Evolutionary conservation across 2,329 filamentous ascomycete species (phyloP), one percentile per base, ranked within the genome.

Genomic region (Calonectria naviculata): DNA sequence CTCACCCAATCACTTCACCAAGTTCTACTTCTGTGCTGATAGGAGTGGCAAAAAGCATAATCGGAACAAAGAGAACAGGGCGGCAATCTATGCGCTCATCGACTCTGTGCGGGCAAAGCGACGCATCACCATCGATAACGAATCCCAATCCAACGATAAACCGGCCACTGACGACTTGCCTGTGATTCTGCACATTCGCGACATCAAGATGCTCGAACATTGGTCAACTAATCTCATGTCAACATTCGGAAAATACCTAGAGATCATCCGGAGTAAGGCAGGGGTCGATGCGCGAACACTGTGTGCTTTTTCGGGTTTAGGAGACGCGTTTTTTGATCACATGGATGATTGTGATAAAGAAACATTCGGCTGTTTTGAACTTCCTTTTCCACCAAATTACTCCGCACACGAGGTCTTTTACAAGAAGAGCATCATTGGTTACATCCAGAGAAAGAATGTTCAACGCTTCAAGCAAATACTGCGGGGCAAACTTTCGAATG

Each of bases 281-380:
- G 24, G 8, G 19, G 0, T 3, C 12, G 6, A 24, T 38, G 19
- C 21, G n/a, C 26, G 21, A 36, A 13, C 34, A 19, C 21, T 58
- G 13, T 31, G 21, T 1, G 24, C 38, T 38, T n/a, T 17, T 2
- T 58, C 52, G 1, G 52, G 52, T 0, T 9, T 38, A 6, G 2
- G 3, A 1, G 2, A 3, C 9, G 3, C 12, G 3, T 8, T 17
- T 4, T 1, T 2, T 19, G 6, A 2, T 1, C 9, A 2, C 2
- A 2, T 1, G 1, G 21, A 17, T 4, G 1, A 2, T 8, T 58
- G 38, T 24, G 31, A 26, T 1, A 10, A 8, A 9, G n/a, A 28
- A 5, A n/a, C 4, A 2, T 26, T 3, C 26, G 5, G 13, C n/a
- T 4, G 3, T 8, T 19, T 58, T 26, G 1, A 19, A 10, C 6